A percentile compares a stretch with the other conserved stretches of the same genome.
Evolutionary conservation across 2,329 filamentous ascomycete species (phyloP).

Genomic region (Niveomyces coronatus): DNA sequence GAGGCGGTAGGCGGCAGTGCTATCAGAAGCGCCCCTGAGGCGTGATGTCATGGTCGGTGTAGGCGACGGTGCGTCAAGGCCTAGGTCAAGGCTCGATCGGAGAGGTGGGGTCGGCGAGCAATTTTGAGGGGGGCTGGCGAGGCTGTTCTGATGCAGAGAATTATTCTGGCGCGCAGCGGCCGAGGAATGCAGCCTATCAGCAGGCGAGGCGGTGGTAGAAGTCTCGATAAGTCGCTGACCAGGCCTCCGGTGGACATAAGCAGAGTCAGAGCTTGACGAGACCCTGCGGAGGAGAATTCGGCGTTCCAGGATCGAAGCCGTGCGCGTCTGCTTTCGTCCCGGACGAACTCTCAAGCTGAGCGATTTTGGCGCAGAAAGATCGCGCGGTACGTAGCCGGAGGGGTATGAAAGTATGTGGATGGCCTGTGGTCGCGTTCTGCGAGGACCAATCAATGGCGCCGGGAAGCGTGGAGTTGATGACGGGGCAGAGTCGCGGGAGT

Average conservation of each 20-base stretch:
- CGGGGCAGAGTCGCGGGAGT: constrained; percentile 3
- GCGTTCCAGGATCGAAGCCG: neutral
- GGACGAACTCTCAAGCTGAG: constrained; percentile 2
- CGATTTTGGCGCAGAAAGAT: constrained; percentile 28
- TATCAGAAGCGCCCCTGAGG: neutral
- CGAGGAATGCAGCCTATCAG: too few relatives aligned
- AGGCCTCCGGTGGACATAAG: constrained; percentile 1
- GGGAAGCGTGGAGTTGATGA: constrained; percentile 18
- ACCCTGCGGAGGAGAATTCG: neutral
- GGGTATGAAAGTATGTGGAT: constrained; percentile 34
- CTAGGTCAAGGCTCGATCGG: neutral
- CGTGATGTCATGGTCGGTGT: constrained; percentile 2
- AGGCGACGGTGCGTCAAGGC: neutral
- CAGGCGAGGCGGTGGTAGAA: neutral
- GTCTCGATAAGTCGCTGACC: neutral
- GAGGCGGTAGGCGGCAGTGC: constrained; percentile 1
- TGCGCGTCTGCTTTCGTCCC: neutral
- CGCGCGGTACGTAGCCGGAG: constrained; percentile 33
- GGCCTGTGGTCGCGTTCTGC: constrained; percentile 29
- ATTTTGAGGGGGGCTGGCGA: too few relatives aligned
- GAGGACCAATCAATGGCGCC: constrained; percentile 28
- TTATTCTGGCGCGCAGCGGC: too few relatives aligned
- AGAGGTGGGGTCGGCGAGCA: neutral
- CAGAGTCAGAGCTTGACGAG: neutral
- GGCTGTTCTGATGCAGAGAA: too few relatives aligned